These are phyloP conservation scores for Aspergillus fructus DNA, from an alignment of 2,329 filamentous ascomycete genomes.

Conservation along the genomic window DNA sequence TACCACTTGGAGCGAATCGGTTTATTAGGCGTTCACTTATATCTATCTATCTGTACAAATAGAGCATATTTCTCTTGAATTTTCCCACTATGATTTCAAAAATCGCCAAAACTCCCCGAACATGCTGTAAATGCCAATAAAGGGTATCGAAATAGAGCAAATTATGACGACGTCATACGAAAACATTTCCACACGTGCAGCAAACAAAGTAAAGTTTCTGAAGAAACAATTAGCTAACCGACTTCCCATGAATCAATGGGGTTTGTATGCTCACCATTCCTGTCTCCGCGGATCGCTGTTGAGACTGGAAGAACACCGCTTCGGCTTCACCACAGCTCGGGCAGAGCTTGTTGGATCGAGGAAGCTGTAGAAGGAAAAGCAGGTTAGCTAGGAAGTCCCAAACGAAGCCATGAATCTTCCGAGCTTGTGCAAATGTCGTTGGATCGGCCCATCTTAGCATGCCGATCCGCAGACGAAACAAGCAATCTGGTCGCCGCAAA, in stretches of 20 bases:
- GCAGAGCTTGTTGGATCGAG: conserved; percentile 81
- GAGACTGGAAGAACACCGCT: conserved; percentile 98
- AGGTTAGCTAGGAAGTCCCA: conserved; percentile 33
- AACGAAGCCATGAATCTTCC: conserved; percentile 3
- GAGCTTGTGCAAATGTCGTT: conserved; percentile 19
- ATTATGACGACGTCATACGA: conserved; percentile 37
- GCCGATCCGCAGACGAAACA: conserved; percentile 53
- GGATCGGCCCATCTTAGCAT: conserved; percentile 13
- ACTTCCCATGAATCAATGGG: conserved; percentile 8
- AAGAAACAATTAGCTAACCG: conserved; percentile 17
- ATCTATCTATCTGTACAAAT: conserved; percentile 31
- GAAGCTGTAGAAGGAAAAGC: conserved; percentile 63
- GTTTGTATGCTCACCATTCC: conserved; percentile 75
- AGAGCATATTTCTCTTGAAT: conserved; percentile 21
- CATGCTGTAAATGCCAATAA: conserved; percentile 18
- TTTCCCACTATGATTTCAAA: conserved; percentile 4
- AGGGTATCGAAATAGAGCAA: conserved; percentile 15
- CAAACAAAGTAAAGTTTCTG: conserved; percentile 94
- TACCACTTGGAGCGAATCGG: conserved; percentile 32
- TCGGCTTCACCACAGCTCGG: conserved; percentile 82
- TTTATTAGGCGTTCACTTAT: conserved; percentile 17
- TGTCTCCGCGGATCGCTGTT: conserved; percentile 93
- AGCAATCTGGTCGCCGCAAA: conserved; percentile 58
- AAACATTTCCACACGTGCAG: conserved; percentile 89
- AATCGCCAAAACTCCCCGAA: conserved; percentile 24